Conservation (phyloP, 495 filamentous ascomycete genomes). For the Aspergillus wentii region DNA sequence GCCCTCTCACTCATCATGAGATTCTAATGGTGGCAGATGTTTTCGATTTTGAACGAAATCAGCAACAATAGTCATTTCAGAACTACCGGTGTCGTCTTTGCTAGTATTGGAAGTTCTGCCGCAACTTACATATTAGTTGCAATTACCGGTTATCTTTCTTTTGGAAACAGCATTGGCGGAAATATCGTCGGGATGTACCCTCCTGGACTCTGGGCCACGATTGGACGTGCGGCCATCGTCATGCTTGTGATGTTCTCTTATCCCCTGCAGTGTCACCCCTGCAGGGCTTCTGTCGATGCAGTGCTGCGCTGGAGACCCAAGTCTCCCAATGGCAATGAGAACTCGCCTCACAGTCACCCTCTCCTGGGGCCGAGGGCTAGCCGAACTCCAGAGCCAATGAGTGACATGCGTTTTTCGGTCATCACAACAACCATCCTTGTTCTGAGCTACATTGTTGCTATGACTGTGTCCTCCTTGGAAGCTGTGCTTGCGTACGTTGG, state of each 20-base stretch:
- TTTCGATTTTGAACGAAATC: conserved; percentile 96
- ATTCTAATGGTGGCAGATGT: conserved; percentile 66
- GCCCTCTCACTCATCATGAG: neutral
- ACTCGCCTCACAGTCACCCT: conserved; percentile 42
- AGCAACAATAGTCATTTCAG: conserved; percentile 75
- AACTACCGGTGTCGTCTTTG: conserved; percentile 71
- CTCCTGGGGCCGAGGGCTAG: conserved; percentile 31
- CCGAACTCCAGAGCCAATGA: conserved; percentile 55
- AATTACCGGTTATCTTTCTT: conserved; percentile 92
- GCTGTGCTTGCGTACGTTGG: conserved; percentile 93
- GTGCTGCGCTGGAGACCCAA: conserved; percentile 85
- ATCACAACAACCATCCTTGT: conserved; percentile 84
- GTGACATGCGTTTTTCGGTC: conserved; percentile 81
- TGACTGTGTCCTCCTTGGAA: conserved; percentile 85
- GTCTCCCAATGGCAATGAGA: conserved; percentile 30
- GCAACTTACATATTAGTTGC: conserved; percentile 85
- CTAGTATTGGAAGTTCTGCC: conserved; percentile 78
- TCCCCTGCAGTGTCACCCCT: conserved; percentile 91
- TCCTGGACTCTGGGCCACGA: conserved; percentile 76
- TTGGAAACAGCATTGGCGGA: conserved; percentile 77
- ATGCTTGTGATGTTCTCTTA: conserved; percentile 96
- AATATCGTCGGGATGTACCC: conserved; percentile 95
- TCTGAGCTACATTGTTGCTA: conserved; percentile 77
- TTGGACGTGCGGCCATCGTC: conserved; percentile 92
- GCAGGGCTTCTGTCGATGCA: conserved; percentile 87